Percentiles rank a stretch among this genome's conserved stretches.
Conservation (phyloP, 768 basidiomycete genomes). For the Austroboletus eburneus region DNA sequence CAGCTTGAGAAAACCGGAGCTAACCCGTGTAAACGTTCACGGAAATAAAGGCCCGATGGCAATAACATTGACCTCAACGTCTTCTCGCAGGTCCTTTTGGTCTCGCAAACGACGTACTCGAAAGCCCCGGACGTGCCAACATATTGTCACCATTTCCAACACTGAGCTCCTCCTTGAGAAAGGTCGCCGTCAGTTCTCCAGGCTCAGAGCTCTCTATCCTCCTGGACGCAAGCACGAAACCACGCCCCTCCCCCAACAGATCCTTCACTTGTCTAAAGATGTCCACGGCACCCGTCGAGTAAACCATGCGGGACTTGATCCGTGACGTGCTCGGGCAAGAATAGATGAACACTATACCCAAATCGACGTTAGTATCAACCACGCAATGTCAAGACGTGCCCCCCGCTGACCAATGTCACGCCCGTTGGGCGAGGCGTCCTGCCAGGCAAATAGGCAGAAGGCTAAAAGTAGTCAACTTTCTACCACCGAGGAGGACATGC, state of each 20-base stretch:
- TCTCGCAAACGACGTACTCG: conserved; percentile 55
- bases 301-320: conserved; percentile 85
- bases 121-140: conserved; percentile 12
- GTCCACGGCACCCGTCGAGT: conserved; percentile 64
- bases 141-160: conserved; percentile 15
- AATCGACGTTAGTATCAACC: conserved; percentile 2
- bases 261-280: conserved; percentile 56
- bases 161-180: conserved; percentile 57
- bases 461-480: conserved; percentile 22
- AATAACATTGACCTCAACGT: conserved; percentile 29
- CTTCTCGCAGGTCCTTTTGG: conserved; percentile 67
- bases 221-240: conserved; percentile 42
- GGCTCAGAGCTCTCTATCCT: conserved; percentile 87
- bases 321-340: conserved; percentile 81
- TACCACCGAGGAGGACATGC: background rate
- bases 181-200: conserved; percentile 60
- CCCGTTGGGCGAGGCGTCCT: conserved; percentile 39
- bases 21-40: conserved; percentile 24
- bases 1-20: conserved; percentile 16
- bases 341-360: conserved; percentile 78
- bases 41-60: no score
- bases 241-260: conserved; percentile 42
- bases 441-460: conserved; percentile 69
- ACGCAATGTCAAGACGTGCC: background rate
- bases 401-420: conserved; percentile 58